phyloP scores from a whole-genome alignment of 345 rosid species.

The Eucalyptus paniculata region DNA sequence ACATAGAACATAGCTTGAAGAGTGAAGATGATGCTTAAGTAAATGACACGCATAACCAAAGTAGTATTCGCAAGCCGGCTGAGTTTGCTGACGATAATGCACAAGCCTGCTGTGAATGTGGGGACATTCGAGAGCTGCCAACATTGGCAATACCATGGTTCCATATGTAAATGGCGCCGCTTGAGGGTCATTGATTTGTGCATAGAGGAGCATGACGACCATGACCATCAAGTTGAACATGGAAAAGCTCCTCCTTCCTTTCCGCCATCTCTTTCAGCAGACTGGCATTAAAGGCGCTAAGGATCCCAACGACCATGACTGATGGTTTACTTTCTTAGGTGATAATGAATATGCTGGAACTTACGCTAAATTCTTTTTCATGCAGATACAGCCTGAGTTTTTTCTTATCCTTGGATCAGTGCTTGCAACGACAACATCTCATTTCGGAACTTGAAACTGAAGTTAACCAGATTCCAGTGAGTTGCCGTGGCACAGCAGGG shows the following conservation, averaged over 20 bases:
- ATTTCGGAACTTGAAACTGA: background rate
- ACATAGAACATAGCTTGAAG: no score
- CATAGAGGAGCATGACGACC: no score
- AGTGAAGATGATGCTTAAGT: no score
- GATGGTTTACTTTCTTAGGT: background rate
- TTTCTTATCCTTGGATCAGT: background rate
- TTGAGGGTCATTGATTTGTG: no score
- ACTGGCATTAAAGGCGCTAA: background rate
- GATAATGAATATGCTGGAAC: background rate
- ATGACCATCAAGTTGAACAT: no score
- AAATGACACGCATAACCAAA: no score
- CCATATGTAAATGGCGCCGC: no score
- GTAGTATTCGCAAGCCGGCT: no score
- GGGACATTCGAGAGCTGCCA: no score
- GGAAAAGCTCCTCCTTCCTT: background rate
- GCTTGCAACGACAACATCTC: background rate
- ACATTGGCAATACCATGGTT: no score
- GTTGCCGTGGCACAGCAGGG: accelerated
- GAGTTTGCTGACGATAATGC: no score
- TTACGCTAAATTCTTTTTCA: background rate
- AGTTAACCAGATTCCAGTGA: background rate
- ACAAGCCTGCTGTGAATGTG: no score
- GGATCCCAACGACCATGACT: background rate
- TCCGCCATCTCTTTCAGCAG: background rate
- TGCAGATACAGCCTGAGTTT: background rate